Percentiles rank a stretch among this genome's conserved stretches.
Evolutionary conservation across 768 basidiomycete species (phyloP).

Genomic region (Glaciozyma antarctica): DNA sequence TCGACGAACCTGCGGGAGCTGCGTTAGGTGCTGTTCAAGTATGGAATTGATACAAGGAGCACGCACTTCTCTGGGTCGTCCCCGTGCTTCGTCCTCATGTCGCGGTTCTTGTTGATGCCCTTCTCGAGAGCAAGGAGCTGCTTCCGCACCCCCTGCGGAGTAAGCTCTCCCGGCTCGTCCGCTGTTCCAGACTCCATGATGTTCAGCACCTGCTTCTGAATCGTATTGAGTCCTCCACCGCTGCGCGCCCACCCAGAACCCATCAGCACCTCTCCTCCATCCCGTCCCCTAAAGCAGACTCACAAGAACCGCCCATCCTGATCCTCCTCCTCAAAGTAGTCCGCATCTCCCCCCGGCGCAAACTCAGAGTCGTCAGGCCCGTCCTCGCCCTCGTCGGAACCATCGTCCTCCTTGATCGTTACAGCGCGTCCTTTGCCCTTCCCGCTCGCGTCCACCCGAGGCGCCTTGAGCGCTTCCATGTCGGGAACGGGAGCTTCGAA

Average conservation of each 20-base stretch:
- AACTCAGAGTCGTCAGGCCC: constrained; percentile 47
- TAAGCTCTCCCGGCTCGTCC: constrained; percentile 34
- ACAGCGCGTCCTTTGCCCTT: constrained; percentile 29
- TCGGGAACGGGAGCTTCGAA: constrained; percentile 30
- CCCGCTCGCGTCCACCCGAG: constrained; percentile 8
- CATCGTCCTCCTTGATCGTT: constrained; percentile 51
- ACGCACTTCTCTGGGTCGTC: constrained; percentile 48
- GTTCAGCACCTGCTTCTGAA: constrained; percentile 90
- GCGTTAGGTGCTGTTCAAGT: not conserved
- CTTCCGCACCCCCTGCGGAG: constrained; percentile 60
- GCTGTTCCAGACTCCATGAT: constrained; percentile 61
- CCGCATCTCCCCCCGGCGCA: constrained; percentile 77
- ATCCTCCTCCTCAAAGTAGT: constrained; percentile 73
- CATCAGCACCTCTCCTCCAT: constrained; percentile 1
- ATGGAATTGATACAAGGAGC: not conserved
- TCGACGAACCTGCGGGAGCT: constrained; percentile 79
- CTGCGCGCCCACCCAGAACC: constrained; percentile 63
- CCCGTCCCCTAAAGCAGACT: not conserved
- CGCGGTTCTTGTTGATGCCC: constrained; percentile 86
- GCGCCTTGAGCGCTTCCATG: constrained; percentile 16
- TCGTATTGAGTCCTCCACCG: constrained; percentile 80
- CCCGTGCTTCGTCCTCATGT: constrained; percentile 50
- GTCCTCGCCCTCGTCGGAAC: constrained; percentile 41
- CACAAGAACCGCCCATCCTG: constrained; percentile 37
- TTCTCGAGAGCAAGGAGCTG: constrained; percentile 73